phyloP scores from a whole-genome alignment of 768 basidiomycete genomes.

The Trametes elegans region DNA sequence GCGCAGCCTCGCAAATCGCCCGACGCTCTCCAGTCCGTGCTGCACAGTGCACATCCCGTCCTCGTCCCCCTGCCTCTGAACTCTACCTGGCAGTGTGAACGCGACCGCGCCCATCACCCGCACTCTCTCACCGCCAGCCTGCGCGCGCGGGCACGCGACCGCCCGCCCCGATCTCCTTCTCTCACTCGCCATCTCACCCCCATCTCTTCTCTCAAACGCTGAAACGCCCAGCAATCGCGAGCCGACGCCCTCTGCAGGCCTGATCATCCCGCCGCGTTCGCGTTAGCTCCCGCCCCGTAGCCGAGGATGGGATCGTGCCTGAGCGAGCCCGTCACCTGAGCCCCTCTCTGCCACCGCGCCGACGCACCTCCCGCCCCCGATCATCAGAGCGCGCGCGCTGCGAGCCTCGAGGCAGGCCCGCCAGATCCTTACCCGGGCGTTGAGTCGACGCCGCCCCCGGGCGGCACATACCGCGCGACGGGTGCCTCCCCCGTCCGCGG shows the following conservation, averaged over 20 bases:
- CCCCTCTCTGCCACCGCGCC: not conserved
- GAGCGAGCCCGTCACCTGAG: conserved; percentile 8
- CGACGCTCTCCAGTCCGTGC: too few species aligned
- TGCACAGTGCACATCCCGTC: not conserved
- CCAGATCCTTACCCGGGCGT: too few species aligned
- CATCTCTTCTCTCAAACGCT: not conserved
- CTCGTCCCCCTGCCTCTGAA: not conserved
- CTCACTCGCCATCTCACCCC: not conserved
- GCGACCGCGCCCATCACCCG: not conserved
- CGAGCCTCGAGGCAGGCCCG: conserved; percentile 8
- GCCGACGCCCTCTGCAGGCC: not conserved
- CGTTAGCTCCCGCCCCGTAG: not conserved
- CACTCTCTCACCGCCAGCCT: not conserved
- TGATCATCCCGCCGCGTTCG: conserved; percentile 3
- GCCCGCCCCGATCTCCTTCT: not conserved
- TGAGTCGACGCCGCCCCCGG: too few species aligned
- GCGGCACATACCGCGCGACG: too few species aligned
- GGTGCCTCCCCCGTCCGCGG: too few species aligned
- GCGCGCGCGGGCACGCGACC: not conserved
- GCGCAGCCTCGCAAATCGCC: not conserved
- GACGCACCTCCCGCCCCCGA: not conserved
- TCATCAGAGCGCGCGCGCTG: conserved; percentile 4
- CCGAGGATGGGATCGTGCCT: conserved; percentile 5
- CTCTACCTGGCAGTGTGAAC: not conserved
- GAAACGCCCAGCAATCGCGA: not conserved